Conservation (phyloP, 352 stramenopile genomes). For the Plasmopara viticola region DNA sequence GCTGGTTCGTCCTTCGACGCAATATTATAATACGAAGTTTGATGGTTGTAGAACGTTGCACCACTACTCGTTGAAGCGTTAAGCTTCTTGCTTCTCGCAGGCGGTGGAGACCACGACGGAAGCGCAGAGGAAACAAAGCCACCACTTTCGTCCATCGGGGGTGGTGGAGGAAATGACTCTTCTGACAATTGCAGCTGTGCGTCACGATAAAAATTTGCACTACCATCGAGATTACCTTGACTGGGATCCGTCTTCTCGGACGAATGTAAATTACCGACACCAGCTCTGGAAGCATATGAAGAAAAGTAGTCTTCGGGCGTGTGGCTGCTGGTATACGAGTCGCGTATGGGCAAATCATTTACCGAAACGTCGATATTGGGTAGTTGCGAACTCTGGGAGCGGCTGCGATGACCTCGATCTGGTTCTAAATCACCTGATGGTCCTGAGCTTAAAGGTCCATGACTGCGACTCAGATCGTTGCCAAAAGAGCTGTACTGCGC, state of each 20-base stretch:
- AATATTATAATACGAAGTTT: conserved; percentile 67
- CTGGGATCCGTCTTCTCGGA: conserved; percentile 44
- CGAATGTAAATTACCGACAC: conserved; percentile 37
- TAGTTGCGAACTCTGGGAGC: conserved; percentile 45
- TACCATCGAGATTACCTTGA: conserved; percentile 18
- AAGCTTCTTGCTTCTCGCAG: conserved; percentile 60
- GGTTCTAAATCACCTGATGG: conserved; percentile 22
- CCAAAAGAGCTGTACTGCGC: conserved; percentile 27
- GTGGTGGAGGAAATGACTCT: conserved; percentile 69
- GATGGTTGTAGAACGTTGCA: conserved; percentile 60
- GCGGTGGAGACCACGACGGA: conserved; percentile 78
- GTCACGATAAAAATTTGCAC: conserved; percentile 16
- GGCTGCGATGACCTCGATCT: conserved; percentile 44
- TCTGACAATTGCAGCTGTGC: conserved; percentile 50
- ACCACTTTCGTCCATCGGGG: conserved; percentile 55
- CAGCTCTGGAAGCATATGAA: conserved; percentile 30
- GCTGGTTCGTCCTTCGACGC: conserved; percentile 48
- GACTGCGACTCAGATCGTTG: conserved; percentile 22
- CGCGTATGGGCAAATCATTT: conserved; percentile 42
- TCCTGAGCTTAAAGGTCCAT: conserved; percentile 21
- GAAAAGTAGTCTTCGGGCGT: conserved; percentile 52
- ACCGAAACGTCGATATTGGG: conserved; percentile 28
- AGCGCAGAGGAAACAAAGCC: conserved; percentile 58
- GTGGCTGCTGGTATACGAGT: conserved; percentile 55
- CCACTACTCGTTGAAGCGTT: conserved; percentile 31